Evolutionary conservation across 225 moss, liverwort and hornwort species (phyloP).

Genomic region (Thuidium tamariscinum): DNA sequence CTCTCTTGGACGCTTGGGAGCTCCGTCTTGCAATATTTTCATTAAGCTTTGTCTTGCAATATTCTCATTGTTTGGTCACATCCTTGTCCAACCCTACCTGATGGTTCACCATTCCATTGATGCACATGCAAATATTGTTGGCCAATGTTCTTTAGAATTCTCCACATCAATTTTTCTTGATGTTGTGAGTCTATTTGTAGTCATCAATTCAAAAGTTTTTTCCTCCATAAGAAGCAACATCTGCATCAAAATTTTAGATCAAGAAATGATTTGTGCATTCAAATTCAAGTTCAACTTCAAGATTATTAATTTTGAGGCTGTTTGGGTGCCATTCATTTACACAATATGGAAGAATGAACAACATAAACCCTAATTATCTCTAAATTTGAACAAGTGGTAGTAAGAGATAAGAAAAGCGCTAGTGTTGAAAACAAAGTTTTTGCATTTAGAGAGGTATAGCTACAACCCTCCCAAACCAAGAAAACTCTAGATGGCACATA

Average conservation of each 20-base stretch:
- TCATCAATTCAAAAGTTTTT: not conserved
- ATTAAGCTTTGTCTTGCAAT: not conserved
- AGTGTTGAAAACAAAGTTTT: not conserved
- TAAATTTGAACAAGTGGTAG: not conserved
- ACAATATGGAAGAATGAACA: not conserved
- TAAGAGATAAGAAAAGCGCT: not conserved
- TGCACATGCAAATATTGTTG: not conserved
- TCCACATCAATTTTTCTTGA: not conserved
- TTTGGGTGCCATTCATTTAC: not conserved
- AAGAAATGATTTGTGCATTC: not conserved
- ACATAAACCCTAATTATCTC: not conserved
- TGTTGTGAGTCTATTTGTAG: not conserved
- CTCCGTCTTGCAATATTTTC: not conserved
- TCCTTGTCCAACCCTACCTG: not conserved
- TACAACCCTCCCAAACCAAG: not conserved
- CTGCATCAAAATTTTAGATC: not conserved
- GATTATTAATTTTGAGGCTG: not conserved
- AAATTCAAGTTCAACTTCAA: not conserved
- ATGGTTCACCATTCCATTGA: not conserved
- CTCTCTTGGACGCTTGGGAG: not conserved
- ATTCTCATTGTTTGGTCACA: not conserved
- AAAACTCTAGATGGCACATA: not conserved
- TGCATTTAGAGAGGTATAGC: not conserved
- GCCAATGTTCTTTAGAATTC: not conserved
- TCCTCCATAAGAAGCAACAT: not conserved